Percentiles rank a stretch among this genome's conserved stretches.
These are phyloP conservation scores for Kwoniella botswanensis DNA, from an alignment of 768 basidiomycete species.

Conservation along the genomic window DNA sequence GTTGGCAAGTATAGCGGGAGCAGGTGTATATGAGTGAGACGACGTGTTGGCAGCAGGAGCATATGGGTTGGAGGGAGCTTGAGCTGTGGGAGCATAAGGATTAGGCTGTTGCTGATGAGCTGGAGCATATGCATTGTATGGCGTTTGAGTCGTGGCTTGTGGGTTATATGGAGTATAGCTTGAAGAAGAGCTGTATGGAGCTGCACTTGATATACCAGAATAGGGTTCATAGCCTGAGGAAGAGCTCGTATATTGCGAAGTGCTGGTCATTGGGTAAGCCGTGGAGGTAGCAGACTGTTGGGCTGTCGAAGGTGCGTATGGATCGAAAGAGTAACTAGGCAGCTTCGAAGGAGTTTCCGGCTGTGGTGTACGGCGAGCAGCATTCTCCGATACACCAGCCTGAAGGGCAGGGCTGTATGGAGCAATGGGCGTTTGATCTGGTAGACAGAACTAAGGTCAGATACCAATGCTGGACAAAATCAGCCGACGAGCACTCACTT, in stretches of 20 bases:
- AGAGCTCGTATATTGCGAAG: conserved; percentile 12
- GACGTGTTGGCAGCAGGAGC: not conserved
- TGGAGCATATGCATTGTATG: conserved; percentile 14
- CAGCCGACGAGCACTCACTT: conserved; percentile 16
- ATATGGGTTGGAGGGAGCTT: not conserved
- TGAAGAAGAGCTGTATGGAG: conserved; percentile 23
- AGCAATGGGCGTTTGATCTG: conserved; percentile 8
- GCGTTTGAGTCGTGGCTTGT: not conserved
- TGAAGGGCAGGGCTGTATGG: conserved; percentile 19
- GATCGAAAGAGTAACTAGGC: conserved; percentile 24
- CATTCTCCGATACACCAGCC: conserved; percentile 37
- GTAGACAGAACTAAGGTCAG: too few relatives aligned
- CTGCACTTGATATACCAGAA: conserved; percentile 14
- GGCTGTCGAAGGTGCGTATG: conserved; percentile 31
- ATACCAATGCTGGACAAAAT: not conserved
- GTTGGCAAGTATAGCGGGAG: not conserved
- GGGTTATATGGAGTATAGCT: conserved; percentile 7
- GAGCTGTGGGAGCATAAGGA: not conserved
- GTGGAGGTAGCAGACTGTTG: conserved; percentile 5
- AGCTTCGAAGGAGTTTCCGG: conserved; percentile 31
- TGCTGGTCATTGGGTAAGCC: not conserved
- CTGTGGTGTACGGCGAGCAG: conserved; percentile 48
- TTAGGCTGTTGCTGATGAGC: not conserved
- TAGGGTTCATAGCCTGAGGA: conserved; percentile 21
- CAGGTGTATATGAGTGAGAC: conserved; percentile 19